A percentile compares a stretch with the other conserved stretches of the same genome.
These are phyloP conservation scores for Mucuna pruriens DNA, from an alignment of 306 rosid genomes.

Conservation along the genomic window DNA sequence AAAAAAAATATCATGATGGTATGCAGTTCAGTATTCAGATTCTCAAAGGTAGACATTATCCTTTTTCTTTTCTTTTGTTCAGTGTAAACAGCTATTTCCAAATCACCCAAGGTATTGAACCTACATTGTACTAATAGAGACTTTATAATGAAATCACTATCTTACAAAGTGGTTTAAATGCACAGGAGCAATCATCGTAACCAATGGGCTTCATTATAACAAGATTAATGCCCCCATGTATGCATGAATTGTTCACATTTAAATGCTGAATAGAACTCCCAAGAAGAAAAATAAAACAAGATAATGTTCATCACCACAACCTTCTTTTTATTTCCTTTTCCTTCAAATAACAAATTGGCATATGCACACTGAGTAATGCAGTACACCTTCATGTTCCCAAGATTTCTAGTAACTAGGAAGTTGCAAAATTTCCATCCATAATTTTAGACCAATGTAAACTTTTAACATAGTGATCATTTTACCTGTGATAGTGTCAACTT, in stretches of 20 bases:
- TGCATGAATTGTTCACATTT: not conserved
- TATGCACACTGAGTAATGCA: constrained; percentile 12
- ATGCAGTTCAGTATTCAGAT: not conserved
- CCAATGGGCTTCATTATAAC: constrained; percentile 23
- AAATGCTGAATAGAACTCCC: constrained; percentile 23
- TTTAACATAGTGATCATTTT: constrained; percentile 38
- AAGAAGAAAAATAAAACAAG: constrained; percentile 7
- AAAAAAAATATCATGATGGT: not conserved
- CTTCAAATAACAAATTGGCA: constrained; percentile 1
- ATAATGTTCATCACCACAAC: constrained; percentile 2
- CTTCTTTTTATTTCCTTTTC: constrained; percentile 5
- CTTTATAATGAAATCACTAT: constrained; percentile 9
- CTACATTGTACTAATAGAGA: not conserved
- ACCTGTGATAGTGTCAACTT: constrained; percentile 89
- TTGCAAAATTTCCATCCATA: constrained; percentile 7
- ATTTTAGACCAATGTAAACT: constrained; percentile 17
- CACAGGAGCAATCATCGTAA: constrained; percentile 8
- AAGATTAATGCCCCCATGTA: constrained; percentile 15
- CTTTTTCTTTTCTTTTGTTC: not conserved
- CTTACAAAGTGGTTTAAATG: constrained; percentile 2
- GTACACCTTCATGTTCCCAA: constrained; percentile 10
- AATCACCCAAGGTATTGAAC: not conserved
- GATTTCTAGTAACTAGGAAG: constrained; percentile 12
- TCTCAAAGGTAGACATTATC: constrained; percentile 5
- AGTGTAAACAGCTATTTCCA: not conserved